Evolutionary conservation across 331 rosid genomes (phyloP).

Genomic region (Dryas integrifolia): DNA sequence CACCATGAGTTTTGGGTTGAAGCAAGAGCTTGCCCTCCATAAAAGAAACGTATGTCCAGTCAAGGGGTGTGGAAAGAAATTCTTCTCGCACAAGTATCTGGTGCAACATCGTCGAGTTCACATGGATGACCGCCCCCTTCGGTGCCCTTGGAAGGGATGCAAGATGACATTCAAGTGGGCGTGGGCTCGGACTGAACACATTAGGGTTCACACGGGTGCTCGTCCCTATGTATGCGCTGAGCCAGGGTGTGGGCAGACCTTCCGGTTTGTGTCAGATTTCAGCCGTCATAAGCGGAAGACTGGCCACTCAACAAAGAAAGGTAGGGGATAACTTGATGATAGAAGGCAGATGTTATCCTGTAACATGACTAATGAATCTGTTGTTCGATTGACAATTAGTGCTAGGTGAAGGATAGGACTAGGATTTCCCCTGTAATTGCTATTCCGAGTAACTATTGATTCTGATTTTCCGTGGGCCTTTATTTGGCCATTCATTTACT

Average conservation of each 20-base stretch:
- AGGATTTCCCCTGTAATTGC: constrained; percentile 65
- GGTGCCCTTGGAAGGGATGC: constrained; percentile 99
- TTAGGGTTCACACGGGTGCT: constrained; percentile 89
- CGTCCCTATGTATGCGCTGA: constrained; percentile 84
- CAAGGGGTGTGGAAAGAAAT: constrained; percentile 89
- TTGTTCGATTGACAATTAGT: constrained; percentile 59
- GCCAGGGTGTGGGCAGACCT: constrained; percentile 87
- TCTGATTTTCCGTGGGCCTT: constrained; percentile 57
- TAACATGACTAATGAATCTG: constrained; percentile 48
- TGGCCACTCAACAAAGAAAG: constrained; percentile 71
- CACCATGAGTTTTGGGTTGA: constrained; percentile 69
- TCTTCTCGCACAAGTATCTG: constrained; percentile 91
- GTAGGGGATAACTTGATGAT: constrained; percentile 34
- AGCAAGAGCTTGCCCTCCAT: constrained; percentile 66
- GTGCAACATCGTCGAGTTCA: constrained; percentile 96
- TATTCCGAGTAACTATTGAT: constrained; percentile 48
- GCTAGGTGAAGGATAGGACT: constrained; percentile 52
- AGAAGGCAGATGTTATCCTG: constrained; percentile 25
- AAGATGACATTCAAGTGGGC: constrained; percentile 98
- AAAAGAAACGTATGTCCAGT: constrained; percentile 82
- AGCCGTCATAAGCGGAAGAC: constrained; percentile 98
- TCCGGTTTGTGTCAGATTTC: constrained; percentile 91
- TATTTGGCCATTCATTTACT: constrained; percentile 58
- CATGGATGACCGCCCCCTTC: constrained; percentile 85
- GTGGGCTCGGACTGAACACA: constrained; percentile 96